Conservation (phyloP, 495 filamentous ascomycete species). For the Rostrohypoxylon terebratum region DNA sequence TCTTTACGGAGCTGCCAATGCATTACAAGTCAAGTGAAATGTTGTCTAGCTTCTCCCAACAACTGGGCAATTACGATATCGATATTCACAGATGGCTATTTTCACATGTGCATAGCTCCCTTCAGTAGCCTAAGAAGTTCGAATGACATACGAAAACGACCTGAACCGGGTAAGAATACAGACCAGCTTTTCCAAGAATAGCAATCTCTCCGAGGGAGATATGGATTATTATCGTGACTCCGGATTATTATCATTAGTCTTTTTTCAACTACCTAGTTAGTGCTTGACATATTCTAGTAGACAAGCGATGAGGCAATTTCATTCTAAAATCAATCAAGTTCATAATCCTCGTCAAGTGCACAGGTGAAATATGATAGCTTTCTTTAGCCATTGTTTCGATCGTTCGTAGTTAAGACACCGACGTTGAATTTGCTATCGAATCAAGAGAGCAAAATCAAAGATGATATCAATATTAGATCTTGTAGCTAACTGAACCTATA, state of each 20-base stretch:
- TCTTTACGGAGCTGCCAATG: conserved; percentile 18
- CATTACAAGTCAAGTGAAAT: conserved; percentile 5
- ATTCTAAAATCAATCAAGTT: not conserved
- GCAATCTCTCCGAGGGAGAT: not conserved
- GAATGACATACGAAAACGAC: not conserved
- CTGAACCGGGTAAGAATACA: not conserved
- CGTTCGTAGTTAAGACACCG: too few species aligned
- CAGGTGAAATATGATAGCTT: too few species aligned
- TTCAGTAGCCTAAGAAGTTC: not conserved
- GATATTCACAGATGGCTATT: not conserved
- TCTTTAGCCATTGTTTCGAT: too few species aligned
- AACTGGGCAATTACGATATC: not conserved
- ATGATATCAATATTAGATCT: not conserved
- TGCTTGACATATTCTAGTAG: not conserved
- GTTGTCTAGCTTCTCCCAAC: not conserved
- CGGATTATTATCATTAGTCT: not conserved
- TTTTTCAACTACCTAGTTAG: not conserved
- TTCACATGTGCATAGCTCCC: not conserved
- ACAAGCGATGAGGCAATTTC: not conserved
- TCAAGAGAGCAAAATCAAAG: not conserved
- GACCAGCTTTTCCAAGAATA: not conserved
- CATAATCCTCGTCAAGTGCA: not conserved
- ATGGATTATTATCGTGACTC: not conserved
- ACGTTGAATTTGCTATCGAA: not conserved
- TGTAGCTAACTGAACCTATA: too few species aligned